Percentiles rank a stretch among this genome's conserved stretches.
These are phyloP conservation scores for Entomortierella chlamydospora DNA, from an alignment of 192 early-diverging fungal species.

Conservation along the genomic window DNA sequence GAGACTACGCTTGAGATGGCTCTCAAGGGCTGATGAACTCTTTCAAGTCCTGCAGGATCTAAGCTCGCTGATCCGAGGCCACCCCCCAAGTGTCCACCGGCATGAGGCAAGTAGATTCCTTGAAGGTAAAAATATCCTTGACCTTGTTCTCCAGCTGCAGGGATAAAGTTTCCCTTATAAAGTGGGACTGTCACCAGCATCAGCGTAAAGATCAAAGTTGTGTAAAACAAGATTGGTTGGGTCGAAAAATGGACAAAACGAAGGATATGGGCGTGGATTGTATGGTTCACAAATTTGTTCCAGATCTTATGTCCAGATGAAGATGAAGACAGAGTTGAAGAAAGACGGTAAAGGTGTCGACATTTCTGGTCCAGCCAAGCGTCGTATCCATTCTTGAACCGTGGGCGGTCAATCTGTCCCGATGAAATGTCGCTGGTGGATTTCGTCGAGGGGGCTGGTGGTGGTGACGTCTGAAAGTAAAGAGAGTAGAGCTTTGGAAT, in stretches of 20 bases:
- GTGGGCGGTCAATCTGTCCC: neutral
- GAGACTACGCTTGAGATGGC: conserved; percentile 29
- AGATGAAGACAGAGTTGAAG: conserved; percentile 29
- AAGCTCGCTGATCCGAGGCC: conserved; percentile 28
- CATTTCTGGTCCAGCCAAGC: conserved; percentile 46
- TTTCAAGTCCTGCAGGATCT: conserved; percentile 34
- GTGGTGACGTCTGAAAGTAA: conserved; percentile 47
- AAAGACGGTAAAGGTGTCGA: conserved; percentile 44
- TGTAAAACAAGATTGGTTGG: conserved; percentile 41
- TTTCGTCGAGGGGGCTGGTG: conserved; percentile 9
- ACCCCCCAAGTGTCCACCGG: conserved; percentile 30
- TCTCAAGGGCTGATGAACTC: conserved; percentile 21
- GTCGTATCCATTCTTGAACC: conserved; percentile 48
- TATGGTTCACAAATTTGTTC: conserved; percentile 51
- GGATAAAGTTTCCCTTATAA: conserved; percentile 45
- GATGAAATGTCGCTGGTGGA: neutral
- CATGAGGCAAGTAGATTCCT: conserved; percentile 46
- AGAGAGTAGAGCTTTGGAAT: conserved; percentile 52
- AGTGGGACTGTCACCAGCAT: conserved; percentile 50
- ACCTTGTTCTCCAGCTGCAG: conserved; percentile 44
- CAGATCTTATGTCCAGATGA: conserved; percentile 19
- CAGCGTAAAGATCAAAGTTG: conserved; percentile 40
- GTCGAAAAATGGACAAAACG: conserved; percentile 53
- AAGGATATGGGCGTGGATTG: conserved; percentile 44
- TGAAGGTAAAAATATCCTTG: conserved; percentile 50